Percentiles rank a stretch among this genome's conserved stretches.
Evolutionary conservation across 2,329 filamentous ascomycete species (phyloP).

Genomic region (Aspergillaceae sp.): DNA sequence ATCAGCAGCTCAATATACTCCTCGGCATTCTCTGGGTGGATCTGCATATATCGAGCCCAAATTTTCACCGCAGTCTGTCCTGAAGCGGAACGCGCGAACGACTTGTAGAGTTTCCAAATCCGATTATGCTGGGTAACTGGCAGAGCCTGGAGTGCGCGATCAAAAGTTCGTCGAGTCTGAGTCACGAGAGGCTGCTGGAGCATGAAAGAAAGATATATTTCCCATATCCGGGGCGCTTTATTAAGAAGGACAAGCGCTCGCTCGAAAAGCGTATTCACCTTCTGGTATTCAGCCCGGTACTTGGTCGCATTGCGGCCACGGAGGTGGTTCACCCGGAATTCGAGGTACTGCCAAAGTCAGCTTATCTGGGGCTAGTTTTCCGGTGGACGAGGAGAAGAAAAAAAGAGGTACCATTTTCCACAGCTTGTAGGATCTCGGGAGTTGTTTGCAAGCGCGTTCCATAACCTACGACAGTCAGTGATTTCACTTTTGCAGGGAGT

Average conservation of each 20-base stretch:
- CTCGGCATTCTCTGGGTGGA: slow-evolving; percentile 89
- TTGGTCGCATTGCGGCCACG: slow-evolving; percentile 72
- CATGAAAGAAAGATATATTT: slow-evolving; percentile 89
- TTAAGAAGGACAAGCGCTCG: slow-evolving; percentile 85
- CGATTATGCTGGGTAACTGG: slow-evolving; percentile 92
- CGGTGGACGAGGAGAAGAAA: slow-evolving; percentile 2
- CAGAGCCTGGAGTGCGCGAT: slow-evolving; percentile 80
- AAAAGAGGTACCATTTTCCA: slow-evolving; percentile 71
- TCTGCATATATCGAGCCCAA: slow-evolving; percentile 93
- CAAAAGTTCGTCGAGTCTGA: slow-evolving; percentile 76
- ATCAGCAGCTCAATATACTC: slow-evolving; percentile 88
- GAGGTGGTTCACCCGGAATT: slow-evolving; percentile 73
- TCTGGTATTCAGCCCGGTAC: slow-evolving; percentile 72
- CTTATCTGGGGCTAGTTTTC: slow-evolving; percentile 3
- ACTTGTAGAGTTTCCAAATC: slow-evolving; percentile 85
- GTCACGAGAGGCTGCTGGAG: slow-evolving; percentile 88
- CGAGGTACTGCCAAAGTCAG: slow-evolving; percentile 58
- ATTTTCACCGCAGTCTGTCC: slow-evolving; percentile 87
- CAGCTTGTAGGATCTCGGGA: slow-evolving; percentile 93
- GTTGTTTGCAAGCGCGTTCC: slow-evolving; percentile 79
- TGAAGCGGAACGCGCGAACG: slow-evolving; percentile 83
- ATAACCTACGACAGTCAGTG: slow-evolving; percentile 47
- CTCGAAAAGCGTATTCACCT: slow-evolving; percentile 93
- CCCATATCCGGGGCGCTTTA: slow-evolving; percentile 98
- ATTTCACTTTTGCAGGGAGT: not conserved